Evolutionary conservation across 108 stramenopile species (phyloP).

Genomic region (Skeletonema tropicum): DNA sequence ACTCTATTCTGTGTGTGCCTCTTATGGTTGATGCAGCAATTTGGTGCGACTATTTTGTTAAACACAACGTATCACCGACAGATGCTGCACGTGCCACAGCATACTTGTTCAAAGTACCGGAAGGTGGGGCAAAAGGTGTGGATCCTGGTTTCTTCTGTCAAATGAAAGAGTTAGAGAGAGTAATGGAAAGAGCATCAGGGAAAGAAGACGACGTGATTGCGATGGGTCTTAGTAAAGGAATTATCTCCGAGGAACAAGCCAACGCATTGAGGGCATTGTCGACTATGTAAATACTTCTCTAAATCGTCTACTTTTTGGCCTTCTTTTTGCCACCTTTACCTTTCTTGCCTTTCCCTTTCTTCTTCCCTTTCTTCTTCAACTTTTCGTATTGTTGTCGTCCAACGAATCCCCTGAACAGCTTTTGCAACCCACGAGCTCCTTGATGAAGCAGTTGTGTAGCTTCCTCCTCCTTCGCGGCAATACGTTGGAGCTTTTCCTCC

Average conservation of each 20-base stretch:
- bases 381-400: conserved; percentile 24
- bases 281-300: conserved; percentile 12
- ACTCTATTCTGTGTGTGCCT: conserved; percentile 87
- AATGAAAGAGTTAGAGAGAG: conserved; percentile 56
- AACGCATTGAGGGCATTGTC: conserved; percentile 21
- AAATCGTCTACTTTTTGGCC: too few relatives aligned
- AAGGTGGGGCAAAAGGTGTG: conserved; percentile 58
- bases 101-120: conserved; percentile 91
- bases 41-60: conserved; percentile 84
- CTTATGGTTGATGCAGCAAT: conserved; percentile 85
- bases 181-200: conserved; percentile 31
- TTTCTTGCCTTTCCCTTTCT: conserved; percentile 23
- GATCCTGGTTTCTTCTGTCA: conserved; percentile 70
- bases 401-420: conserved; percentile 31
- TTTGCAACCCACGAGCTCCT: conserved; percentile 36
- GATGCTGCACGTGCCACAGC: conserved; percentile 78
- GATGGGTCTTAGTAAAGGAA: conserved; percentile 40
- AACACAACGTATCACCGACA: conserved; percentile 32
- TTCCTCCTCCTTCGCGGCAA: conserved; percentile 11
- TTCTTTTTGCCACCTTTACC: not conserved
- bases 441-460: conserved; percentile 19
- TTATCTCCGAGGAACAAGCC: conserved; percentile 47
- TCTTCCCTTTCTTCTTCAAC: conserved; percentile 26
- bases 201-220: conserved; percentile 25
- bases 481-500: conserved; percentile 24